A percentile compares a stretch with the other conserved stretches of the same genome.
These are phyloP conservation scores for Aspergillus vadensis DNA, from an alignment of 2,329 filamentous ascomycete genomes.

Conservation along the genomic window DNA sequence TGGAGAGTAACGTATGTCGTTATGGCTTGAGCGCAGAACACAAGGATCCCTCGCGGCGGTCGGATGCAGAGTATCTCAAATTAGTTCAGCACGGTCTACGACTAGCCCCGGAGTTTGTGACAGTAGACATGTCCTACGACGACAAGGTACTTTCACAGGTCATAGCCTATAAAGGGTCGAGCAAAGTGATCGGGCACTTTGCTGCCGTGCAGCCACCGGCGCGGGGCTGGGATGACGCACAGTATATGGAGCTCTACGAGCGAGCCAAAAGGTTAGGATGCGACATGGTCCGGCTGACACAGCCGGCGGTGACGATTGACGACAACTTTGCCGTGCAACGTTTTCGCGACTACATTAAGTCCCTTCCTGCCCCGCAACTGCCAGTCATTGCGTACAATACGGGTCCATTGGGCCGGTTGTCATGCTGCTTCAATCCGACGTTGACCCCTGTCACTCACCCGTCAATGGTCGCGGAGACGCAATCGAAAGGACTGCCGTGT, in stretches of 20 bases:
- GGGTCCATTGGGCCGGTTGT: conserved; percentile 63
- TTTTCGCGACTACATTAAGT: conserved; percentile 55
- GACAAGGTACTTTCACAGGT: conserved; percentile 55
- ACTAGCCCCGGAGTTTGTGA: conserved; percentile 64
- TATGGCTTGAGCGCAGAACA: conserved; percentile 26
- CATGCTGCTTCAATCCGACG: conserved; percentile 66
- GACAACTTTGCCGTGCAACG: conserved; percentile 65
- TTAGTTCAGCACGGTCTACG: conserved; percentile 62
- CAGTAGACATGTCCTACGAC: conserved; percentile 62
- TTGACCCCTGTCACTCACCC: conserved; percentile 63
- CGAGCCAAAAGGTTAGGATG: conserved; percentile 61
- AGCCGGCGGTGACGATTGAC: conserved; percentile 57
- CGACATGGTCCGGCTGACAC: conserved; percentile 63
- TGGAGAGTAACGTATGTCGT: conserved; percentile 36
- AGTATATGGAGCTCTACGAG: conserved; percentile 61
- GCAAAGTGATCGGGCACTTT: conserved; percentile 64
- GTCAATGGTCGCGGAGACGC: conserved; percentile 47
- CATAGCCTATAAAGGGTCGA: conserved; percentile 54
- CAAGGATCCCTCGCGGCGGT: conserved; percentile 26
- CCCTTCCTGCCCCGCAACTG: conserved; percentile 47
- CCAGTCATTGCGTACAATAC: conserved; percentile 68
- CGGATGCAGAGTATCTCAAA: conserved; percentile 53
- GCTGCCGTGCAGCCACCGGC: conserved; percentile 45
- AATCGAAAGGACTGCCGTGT: conserved; percentile 48
- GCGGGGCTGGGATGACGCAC: conserved; percentile 58